phyloP scores from a whole-genome alignment of 192 early-diverging fungal species.

The Backusella macrospora region DNA sequence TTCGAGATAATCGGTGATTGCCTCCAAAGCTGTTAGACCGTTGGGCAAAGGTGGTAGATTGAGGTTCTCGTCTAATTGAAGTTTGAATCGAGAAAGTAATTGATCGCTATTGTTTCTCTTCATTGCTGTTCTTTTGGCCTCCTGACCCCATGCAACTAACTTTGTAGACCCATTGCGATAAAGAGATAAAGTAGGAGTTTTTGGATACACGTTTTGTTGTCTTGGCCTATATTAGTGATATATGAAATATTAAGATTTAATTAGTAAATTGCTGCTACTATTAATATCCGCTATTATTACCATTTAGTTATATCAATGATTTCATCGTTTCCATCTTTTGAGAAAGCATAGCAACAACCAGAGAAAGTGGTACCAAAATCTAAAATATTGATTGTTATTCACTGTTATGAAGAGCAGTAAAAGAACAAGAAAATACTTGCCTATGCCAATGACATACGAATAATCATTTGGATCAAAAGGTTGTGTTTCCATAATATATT shows the following conservation, averaged over 20 bases:
- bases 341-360: conserved; percentile 52
- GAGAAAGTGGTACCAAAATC: conserved; percentile 54
- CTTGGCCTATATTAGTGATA: conserved; percentile 38
- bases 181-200: conserved; percentile 47
- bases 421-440: conserved; percentile 14
- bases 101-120: conserved; percentile 44
- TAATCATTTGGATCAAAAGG: conserved; percentile 37
- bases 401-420: neutral
- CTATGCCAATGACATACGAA: conserved; percentile 44
- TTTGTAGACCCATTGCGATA: conserved; percentile 48
- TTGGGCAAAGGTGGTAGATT: conserved; percentile 40
- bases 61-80: conserved; percentile 46
- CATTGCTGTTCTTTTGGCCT: conserved; percentile 40
- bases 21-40: conserved; percentile 45
- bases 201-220: conserved; percentile 45
- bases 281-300: conserved; percentile 24
- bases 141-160: conserved; percentile 47
- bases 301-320: conserved; percentile 54
- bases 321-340: conserved; percentile 44
- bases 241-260: neutral
- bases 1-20: conserved; percentile 48
- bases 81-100: conserved; percentile 46
- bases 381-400: neutral
- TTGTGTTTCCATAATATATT: conserved; percentile 17
- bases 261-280: neutral